phyloP scores from a whole-genome alignment of 768 basidiomycete genomes.

The Psilocybe azurescens region DNA sequence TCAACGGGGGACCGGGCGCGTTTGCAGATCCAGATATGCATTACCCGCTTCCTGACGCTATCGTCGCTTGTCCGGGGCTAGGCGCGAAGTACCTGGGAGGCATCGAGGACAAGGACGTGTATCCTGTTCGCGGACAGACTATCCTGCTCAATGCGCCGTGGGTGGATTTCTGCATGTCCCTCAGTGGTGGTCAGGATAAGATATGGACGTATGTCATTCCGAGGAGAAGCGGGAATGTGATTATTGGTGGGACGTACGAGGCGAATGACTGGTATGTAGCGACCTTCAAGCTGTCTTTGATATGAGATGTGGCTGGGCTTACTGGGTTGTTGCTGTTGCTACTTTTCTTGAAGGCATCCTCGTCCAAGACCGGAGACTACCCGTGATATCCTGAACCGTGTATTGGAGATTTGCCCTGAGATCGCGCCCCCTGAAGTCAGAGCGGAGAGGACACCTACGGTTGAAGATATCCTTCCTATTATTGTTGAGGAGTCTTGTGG shows the following conservation, averaged over 20 bases:
- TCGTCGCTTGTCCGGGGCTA: constrained; percentile 73
- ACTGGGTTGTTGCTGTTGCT: not conserved
- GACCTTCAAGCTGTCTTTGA: too few species aligned
- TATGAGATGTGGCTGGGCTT: too few species aligned
- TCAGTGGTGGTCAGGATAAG: constrained; percentile 41
- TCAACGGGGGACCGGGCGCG: constrained; percentile 51
- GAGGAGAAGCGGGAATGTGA: constrained; percentile 57
- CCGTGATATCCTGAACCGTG: constrained; percentile 55
- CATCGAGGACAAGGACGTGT: constrained; percentile 71
- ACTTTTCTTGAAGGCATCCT: constrained; percentile 45
- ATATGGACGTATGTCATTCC: constrained; percentile 67
- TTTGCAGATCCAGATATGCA: constrained; percentile 28
- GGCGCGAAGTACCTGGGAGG: constrained; percentile 75
- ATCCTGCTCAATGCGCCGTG: constrained; percentile 71
- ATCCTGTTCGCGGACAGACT: constrained; percentile 82
- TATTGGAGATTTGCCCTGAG: constrained; percentile 52
- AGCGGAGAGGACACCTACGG: constrained; percentile 41
- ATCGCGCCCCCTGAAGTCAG: constrained; percentile 53
- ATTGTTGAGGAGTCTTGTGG: constrained; percentile 63
- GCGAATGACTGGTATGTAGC: constrained; percentile 61
- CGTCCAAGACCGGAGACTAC: constrained; percentile 63
- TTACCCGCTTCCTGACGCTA: constrained; percentile 44
- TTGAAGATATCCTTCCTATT: constrained; percentile 54
- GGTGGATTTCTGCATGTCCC: constrained; percentile 55
- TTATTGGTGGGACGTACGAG: constrained; percentile 64